Evolutionary conservation across 1,284 basidiomycete species (phyloP).

Genomic region (Marasmius sp.): DNA sequence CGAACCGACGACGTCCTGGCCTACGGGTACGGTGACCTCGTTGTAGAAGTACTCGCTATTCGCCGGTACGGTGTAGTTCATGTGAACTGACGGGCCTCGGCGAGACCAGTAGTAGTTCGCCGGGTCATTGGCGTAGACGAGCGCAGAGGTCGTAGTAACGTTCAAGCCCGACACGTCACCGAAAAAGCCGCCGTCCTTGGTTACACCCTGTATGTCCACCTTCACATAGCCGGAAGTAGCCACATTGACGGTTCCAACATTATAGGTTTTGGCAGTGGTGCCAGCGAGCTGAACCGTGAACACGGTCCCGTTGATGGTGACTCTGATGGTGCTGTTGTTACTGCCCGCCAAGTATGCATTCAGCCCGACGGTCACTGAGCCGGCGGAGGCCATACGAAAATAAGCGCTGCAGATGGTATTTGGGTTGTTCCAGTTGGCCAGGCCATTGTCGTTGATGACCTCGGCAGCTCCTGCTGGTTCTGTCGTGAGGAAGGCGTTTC

Average conservation of each 20-base stretch:
- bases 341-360: conserved; percentile 3
- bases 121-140: conserved; percentile 10
- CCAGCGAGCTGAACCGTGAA: not conserved
- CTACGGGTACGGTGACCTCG: conserved; percentile 11
- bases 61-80: conserved; percentile 12
- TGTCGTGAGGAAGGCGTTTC: conserved; percentile 7
- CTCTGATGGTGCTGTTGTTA: conserved; percentile 2
- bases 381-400: conserved; percentile 7
- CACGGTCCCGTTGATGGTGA: conserved; percentile 1
- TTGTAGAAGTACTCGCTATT: conserved; percentile 16
- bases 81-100: conserved; percentile 8
- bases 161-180: conserved; percentile 4
- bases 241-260: not conserved
- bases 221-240: not conserved
- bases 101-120: conserved; percentile 10
- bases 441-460: conserved; percentile 4
- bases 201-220: not conserved
- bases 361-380: conserved; percentile 7
- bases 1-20: conserved; percentile 13
- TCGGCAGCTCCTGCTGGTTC: not conserved
- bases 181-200: not conserved
- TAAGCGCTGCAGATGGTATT: conserved; percentile 6
- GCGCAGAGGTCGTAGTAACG: conserved; percentile 10
- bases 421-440: conserved; percentile 5
- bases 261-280: not conserved